A percentile compares a stretch with the other conserved stretches of the same genome.
These are phyloP conservation scores for Scutellospora calospora DNA, from an alignment of 371 early-diverging fungal genomes.

Conservation along the genomic window DNA sequence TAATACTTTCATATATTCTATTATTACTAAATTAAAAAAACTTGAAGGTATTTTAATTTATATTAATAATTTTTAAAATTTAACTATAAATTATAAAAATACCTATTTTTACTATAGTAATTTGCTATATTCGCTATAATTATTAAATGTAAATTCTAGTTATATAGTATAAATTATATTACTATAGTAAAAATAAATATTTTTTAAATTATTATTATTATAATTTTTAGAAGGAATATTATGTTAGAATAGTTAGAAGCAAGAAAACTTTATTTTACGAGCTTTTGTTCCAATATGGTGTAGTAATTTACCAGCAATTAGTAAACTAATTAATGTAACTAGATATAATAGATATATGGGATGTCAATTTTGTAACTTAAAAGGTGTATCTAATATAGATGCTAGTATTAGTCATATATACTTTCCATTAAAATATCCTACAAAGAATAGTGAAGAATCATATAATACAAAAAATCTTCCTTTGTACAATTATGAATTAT, in stretches of 20 bases:
- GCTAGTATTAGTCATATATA: conserved; percentile 7
- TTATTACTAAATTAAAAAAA: background rate
- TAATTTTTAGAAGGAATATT: background rate
- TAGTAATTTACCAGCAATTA: background rate
- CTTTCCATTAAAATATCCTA: background rate
- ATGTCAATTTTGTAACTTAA: background rate
- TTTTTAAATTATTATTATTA: background rate
- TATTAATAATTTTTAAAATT: background rate
- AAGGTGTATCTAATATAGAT: background rate
- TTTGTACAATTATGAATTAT: background rate
- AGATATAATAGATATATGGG: conserved; percentile 15
- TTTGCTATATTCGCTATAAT: too few relatives aligned
- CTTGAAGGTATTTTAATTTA: background rate
- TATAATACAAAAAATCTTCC: background rate
- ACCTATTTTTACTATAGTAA: too few relatives aligned
- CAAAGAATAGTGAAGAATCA: background rate
- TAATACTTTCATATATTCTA: background rate
- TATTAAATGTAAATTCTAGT: too few relatives aligned
- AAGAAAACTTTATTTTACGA: background rate
- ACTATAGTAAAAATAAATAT: too few relatives aligned
- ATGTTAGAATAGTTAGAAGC: background rate
- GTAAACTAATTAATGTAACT: background rate
- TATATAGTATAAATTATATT: too few relatives aligned
- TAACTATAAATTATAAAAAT: too few relatives aligned
- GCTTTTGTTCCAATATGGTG: background rate